Percentiles rank a stretch among this genome's conserved stretches.
Conservation (phyloP, 1,284 basidiomycete species). For the Rhodotorula sp. region DNA sequence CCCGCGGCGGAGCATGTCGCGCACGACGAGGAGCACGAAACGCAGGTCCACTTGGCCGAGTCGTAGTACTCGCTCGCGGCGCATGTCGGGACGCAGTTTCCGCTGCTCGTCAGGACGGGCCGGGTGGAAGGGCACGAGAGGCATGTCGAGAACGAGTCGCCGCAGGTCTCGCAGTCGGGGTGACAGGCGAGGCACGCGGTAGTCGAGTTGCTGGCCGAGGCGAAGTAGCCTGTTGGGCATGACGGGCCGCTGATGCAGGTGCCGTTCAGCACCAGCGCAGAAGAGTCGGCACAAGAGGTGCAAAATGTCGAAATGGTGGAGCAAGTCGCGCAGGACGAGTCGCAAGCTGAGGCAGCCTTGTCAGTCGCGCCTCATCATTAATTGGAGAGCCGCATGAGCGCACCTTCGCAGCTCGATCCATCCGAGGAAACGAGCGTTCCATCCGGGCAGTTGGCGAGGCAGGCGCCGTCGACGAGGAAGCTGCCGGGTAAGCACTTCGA, state of each 20-base stretch:
- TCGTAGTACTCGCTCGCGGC: slow-evolving; percentile 71
- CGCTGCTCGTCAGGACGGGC: slow-evolving; percentile 66
- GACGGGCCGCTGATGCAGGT: slow-evolving; percentile 62
- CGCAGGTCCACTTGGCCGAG: slow-evolving; percentile 62
- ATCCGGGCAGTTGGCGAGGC: slow-evolving; percentile 66
- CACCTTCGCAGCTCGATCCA: slow-evolving; percentile 52
- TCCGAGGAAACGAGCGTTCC: slow-evolving; percentile 56
- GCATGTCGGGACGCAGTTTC: slow-evolving; percentile 73
- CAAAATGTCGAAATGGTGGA: slow-evolving; percentile 64
- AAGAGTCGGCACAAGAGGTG: slow-evolving; percentile 63
- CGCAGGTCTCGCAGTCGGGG: slow-evolving; percentile 74
- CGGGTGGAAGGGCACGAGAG: slow-evolving; percentile 64
- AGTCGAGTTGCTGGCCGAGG: slow-evolving; percentile 50
- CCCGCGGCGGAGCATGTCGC: slow-evolving; percentile 70
- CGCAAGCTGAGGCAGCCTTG: slow-evolving; percentile 60
- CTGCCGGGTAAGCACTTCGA: slow-evolving; percentile 72
- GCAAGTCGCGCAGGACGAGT: slow-evolving; percentile 70
- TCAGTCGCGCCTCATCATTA: neutral
- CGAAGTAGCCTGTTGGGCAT: slow-evolving; percentile 70
- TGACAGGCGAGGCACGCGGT: slow-evolving; percentile 69
- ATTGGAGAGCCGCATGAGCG: slow-evolving; percentile 55
- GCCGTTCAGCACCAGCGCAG: slow-evolving; percentile 66
- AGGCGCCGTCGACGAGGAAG: slow-evolving; percentile 67
- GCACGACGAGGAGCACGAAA: slow-evolving; percentile 65
- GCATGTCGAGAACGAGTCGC: slow-evolving; percentile 68